Evolutionary conservation across 2,329 filamentous ascomycete genomes (phyloP), one percentile per base, ranked within the genome.

Genomic region (Alternaria brassicicola): DNA sequence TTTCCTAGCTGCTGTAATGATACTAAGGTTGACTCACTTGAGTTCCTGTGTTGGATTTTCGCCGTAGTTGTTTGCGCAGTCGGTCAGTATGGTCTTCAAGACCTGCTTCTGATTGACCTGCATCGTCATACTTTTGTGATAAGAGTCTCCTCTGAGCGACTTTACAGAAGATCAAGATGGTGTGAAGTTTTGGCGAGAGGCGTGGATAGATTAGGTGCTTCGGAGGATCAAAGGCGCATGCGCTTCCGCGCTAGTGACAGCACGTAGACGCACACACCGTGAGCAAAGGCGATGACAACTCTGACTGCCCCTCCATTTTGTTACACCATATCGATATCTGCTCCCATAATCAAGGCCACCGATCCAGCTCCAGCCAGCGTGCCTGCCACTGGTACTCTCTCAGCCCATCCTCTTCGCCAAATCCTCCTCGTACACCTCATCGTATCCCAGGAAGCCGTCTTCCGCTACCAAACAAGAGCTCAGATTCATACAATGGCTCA

Each of bases 401-500:
- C 19, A 12, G 15, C 50, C 28, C 38, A 28, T 17, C 4, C 26
- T 21, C 50, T 45, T 31, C 50, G 21, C 28, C 3, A 52, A 21
- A 26, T 52, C 13, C 50, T 52, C 7, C 30, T 52, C 9, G 30
- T 52, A 5, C 39, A 52, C 21, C 30, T 52, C 17, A 25, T 52
- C n/a, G 17, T 52, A 23, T 52, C 25, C 7, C 50, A 52, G 21
- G 38, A 52, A 19, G 50, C 39, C n/a, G 19, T 52, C 19, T 52
- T 52, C 4, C 21, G 38, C 9, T 45, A 23, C 21, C 47, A 25
- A 17, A 13, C 17, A 19, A 9, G 36, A 15, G 10, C 23, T 23
- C 19, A 23, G 7, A 6, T 3, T 23, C 6, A 9, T 23, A 5
- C 3, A 13, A 15, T 39, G 23, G 21, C 7, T 36, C 4, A 2